Percentiles rank a stretch among this genome's conserved stretches.
Evolutionary conservation across 1,284 basidiomycete species (phyloP).

Genomic region (Heliocybe sulcata): DNA sequence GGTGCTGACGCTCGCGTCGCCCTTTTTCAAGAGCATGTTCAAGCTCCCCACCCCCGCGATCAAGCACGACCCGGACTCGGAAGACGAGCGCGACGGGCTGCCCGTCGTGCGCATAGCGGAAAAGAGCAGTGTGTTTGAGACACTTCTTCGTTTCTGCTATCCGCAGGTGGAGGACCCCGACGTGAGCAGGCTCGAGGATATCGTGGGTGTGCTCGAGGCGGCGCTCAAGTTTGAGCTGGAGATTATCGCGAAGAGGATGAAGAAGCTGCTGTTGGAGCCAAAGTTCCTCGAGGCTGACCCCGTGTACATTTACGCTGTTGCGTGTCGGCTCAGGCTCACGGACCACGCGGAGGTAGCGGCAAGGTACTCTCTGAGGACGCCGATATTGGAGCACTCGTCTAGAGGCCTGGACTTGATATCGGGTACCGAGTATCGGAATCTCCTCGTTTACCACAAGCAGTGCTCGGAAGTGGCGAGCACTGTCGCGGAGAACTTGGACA

Average conservation of each 20-base stretch:
- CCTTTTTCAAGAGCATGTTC: slow-evolving; percentile 12
- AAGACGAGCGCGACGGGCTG: neutral
- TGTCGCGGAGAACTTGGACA: neutral
- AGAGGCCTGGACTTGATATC: neutral
- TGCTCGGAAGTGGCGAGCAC: neutral
- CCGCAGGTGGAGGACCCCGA: neutral
- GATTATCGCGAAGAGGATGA: neutral
- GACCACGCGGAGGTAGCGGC: neutral
- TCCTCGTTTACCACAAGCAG: neutral
- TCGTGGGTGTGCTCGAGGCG: neutral
- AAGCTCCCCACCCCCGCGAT: slow-evolving; percentile 4
- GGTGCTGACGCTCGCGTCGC: slow-evolving; percentile 9
- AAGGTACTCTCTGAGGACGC: neutral
- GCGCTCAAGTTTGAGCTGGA: slow-evolving; percentile 2
- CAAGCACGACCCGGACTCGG: neutral
- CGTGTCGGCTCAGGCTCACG: neutral
- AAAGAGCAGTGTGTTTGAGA: neutral
- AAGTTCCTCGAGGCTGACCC: neutral
- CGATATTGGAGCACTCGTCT: neutral
- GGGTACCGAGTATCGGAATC: neutral
- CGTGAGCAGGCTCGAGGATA: neutral
- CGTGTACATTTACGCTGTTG: neutral
- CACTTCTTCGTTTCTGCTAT: neutral
- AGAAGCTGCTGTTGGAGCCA: neutral
- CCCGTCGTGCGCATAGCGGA: neutral